phyloP scores from a whole-genome alignment of 257 asterid species.

The Rhazya stricta region DNA sequence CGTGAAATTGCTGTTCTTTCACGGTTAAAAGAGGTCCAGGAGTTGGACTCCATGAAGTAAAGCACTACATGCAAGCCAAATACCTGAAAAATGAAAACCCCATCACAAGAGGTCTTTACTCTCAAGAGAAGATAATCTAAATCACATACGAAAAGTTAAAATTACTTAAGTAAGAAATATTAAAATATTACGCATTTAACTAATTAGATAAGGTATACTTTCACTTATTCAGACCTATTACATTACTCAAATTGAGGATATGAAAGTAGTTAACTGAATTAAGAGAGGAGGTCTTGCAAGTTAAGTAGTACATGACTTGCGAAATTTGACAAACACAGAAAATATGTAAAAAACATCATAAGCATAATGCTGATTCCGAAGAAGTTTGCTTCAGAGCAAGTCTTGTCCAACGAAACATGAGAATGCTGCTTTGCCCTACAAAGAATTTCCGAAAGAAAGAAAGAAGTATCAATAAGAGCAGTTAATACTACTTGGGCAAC shows the following conservation, averaged over 20 bases:
- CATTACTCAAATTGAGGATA: background rate
- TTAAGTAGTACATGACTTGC: background rate
- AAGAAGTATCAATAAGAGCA: background rate
- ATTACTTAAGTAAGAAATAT: background rate
- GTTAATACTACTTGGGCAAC: background rate
- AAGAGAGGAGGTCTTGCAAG: background rate
- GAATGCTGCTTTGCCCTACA: background rate
- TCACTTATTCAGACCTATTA: background rate
- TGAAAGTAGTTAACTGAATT: background rate
- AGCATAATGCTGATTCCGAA: background rate
- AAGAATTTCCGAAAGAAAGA: background rate
- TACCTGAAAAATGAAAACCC: background rate
- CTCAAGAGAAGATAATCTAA: background rate
- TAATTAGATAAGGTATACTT: background rate
- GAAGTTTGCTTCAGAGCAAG: background rate
- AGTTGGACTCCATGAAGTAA: background rate
- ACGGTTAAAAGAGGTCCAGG: background rate
- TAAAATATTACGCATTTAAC: background rate
- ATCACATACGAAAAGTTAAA: background rate
- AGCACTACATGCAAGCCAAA: background rate
- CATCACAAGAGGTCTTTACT: background rate
- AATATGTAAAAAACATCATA: background rate
- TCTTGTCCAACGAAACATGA: no score
- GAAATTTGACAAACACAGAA: background rate
- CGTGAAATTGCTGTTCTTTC: background rate